Evolutionary conservation across 163 green algal species (phyloP), one percentile per base, ranked within the genome.

Genomic region (Coccomyxa subellipsoidea): DNA sequence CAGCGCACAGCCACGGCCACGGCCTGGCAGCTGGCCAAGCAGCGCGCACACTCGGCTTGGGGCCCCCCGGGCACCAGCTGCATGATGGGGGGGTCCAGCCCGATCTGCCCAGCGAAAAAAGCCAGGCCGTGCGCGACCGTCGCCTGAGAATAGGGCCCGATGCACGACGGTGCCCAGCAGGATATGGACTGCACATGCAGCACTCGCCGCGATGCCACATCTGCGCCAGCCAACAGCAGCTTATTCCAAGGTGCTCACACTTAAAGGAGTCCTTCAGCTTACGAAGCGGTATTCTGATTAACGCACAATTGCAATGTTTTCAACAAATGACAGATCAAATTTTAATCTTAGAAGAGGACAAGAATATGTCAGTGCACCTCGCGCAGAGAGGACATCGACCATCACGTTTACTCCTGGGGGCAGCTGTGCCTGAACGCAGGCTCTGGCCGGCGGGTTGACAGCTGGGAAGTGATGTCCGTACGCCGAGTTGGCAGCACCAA

Each of bases 141-240:
- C 3, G 81, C 92, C 89, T 99, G 96, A 87, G 88, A 95, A 93
- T 99, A 99, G 12, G 96, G 96, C 7, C 96, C 96, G 81, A 99
- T 99, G 91, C 96, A 99, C 36, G 85, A 87, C 10, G 96, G 96
- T 29, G 96, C 96, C 96, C 96, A 99, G 38, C 79, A 47, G 9
- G 93, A 98, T 69, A 98, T 93, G 88, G 91, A 96, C 90, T 99
- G 96, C 85, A 99, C 96, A 86, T 99, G 96, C 80, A 99, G 88
- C 77, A 98, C 91, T 4, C 82, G 29, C 0, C 82, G 76, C 10
- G 25, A 21, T 34, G 34, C 34, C 71, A 78, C 71, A 47, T 78
- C 36, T 78, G 71, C 36, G 71, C 27, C 18, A 23, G 31, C 21
- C 31, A 39, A n/a, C n/a, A n/a, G n/a, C n/a, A n/a, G n/a, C n/a